Conservation (phyloP, 2,329 filamentous ascomycete genomes). For the Rhynchosporium secalis region DNA sequence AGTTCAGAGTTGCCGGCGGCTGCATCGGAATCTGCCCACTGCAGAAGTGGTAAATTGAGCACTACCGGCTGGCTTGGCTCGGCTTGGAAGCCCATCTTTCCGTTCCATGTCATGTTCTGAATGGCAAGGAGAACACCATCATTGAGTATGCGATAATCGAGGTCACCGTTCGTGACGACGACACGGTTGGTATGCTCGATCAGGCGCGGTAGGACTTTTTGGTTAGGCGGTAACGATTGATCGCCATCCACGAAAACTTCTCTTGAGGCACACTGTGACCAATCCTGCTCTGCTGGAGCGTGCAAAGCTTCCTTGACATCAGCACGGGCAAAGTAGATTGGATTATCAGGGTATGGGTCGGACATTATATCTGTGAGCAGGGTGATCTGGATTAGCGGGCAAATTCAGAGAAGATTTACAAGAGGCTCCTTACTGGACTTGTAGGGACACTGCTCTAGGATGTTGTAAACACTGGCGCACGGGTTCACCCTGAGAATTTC, state of each 20-base stretch:
- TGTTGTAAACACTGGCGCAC: too few relatives aligned
- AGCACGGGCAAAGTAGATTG: slow-evolving; percentile 46
- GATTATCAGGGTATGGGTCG: slow-evolving; percentile 42
- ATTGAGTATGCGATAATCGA: slow-evolving; percentile 56
- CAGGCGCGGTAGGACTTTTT: slow-evolving; percentile 11
- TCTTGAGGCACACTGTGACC: not conserved
- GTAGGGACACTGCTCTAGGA: too few relatives aligned
- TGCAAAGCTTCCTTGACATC: not conserved
- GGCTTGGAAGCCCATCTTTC: slow-evolving; percentile 56
- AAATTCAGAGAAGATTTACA: not conserved
- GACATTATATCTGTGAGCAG: slow-evolving; percentile 41
- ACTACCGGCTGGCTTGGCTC: slow-evolving; percentile 40
- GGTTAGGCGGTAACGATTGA: not conserved
- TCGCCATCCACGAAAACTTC: not conserved
- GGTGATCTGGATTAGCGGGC: slow-evolving; percentile 30
- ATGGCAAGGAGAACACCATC: slow-evolving; percentile 60
- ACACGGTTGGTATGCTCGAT: slow-evolving; percentile 14
- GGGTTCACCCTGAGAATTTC: too few relatives aligned
- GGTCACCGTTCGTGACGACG: slow-evolving; percentile 22
- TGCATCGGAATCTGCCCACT: not conserved
- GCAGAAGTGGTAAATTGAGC: slow-evolving; percentile 18
- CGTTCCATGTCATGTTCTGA: slow-evolving; percentile 68
- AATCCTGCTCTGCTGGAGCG: not conserved
- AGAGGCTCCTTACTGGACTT: too few relatives aligned
- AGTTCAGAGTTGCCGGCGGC: slow-evolving; percentile 19